Evolutionary conservation across 2,329 filamentous ascomycete species (phyloP), one percentile per base, ranked within the genome.

Genomic region (Curvularia sp.): DNA sequence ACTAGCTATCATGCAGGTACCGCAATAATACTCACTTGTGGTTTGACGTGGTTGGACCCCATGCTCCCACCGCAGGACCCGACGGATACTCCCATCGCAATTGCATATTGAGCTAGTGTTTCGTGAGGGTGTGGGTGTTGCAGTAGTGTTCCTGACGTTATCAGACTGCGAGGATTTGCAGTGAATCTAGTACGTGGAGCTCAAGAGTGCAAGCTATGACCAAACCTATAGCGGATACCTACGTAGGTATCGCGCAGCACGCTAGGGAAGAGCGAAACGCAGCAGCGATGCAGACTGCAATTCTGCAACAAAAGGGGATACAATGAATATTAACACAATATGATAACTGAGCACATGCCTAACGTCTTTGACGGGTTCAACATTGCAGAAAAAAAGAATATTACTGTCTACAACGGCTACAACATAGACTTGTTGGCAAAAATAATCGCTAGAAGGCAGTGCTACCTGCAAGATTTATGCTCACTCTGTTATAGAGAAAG

Each of bases 41-140:
- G 51, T 75, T 75, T 30, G 72, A 74, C 39, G 65, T 74, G 18
- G 64, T 64, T 6, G 63, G 59, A 15, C 72, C 72, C 66, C 67
- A 75, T 12, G 54, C 67, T 18, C 71, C 72, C 9, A 38, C 25
- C 3, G 55, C 61, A 5, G 67, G 69, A 12, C 56, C 55, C 4
- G 64, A 36, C 1, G 63, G 63, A 48, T 74, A 74, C 21, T 68
- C 63, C 70, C 72, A 73, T 21, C 62, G 59, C 8, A 71, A 53
- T 30, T 71, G 67, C 68, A 72, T 71, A 0, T 13, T 63, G 34
- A 10, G 30, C 30, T 39, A 25, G 3, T 27, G 25, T 12, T 42
- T 28, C 9, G 19, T 7, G 18, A 15, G 36, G 8, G 13, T 13
- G n/a, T 3, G 2, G 19, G 13, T 15, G 46, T 18, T 23, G 9